Evolutionary conservation across 495 filamentous ascomycete species (phyloP).

Genomic region (Aspergillus sparsus): DNA sequence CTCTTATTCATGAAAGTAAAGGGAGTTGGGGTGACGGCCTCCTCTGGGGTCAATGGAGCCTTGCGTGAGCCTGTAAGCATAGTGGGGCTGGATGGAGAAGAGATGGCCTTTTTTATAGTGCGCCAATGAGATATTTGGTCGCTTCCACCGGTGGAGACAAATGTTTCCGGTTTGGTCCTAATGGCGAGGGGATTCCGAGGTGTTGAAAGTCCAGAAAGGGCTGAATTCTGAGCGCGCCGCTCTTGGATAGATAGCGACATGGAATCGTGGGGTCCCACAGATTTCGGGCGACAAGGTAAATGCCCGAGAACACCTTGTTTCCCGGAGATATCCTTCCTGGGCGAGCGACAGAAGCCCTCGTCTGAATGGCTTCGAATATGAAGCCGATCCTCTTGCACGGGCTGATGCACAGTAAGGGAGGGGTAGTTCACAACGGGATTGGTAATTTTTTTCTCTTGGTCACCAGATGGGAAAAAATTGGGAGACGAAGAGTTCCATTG

Average conservation of each 20-base stretch:
- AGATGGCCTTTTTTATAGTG: constrained; percentile 21
- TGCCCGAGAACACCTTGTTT: background rate
- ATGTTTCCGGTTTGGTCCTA: constrained; percentile 26
- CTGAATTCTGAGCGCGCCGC: constrained; percentile 37
- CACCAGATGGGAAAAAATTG: constrained; percentile 19
- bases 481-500: constrained; percentile 33
- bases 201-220: constrained; percentile 20
- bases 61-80: constrained; percentile 18
- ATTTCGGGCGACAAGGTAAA: constrained; percentile 15
- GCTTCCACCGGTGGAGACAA: constrained; percentile 1
- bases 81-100: constrained; percentile 25
- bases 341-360: constrained; percentile 8
- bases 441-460: constrained; percentile 3
- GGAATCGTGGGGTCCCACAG: constrained; percentile 12
- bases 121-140: constrained; percentile 3
- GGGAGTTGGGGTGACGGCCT: constrained; percentile 35
- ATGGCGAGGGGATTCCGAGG: constrained; percentile 32
- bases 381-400: constrained; percentile 10
- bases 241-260: constrained; percentile 35
- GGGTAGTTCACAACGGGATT: background rate
- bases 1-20: constrained; percentile 39
- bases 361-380: constrained; percentile 16
- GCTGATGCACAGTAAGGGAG: background rate
- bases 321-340: constrained; percentile 2
- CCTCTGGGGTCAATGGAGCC: constrained; percentile 15